Base-by-base conservation (phyloP, 2,329 filamentous ascomycete species). In the Trichoderma gracile region DNA sequence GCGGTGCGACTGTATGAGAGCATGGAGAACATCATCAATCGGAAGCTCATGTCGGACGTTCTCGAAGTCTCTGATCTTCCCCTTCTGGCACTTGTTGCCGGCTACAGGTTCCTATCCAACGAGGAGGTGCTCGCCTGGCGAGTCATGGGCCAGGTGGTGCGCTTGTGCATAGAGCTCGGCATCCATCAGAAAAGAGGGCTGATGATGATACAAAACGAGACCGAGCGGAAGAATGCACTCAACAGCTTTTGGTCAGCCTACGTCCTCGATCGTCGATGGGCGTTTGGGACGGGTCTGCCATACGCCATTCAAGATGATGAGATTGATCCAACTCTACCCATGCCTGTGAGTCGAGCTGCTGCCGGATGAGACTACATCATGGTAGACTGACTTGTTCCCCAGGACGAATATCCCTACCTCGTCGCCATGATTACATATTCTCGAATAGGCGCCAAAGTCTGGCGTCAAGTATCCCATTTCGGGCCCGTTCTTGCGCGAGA, bases 101-200 rank as follows among this genome's bases (percentile, higher is more conserved):
- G 83, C 23, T 97, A 93, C 75, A 85, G 94, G 68, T 97, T 96
- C 72, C 86, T 96, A 57, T 87, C 86, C 45, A 93, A 94, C 70
- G 91, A 97, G 68, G 93, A 97, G 75, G 84, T 90, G 3, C 83
- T 95, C 59, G 90, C 92, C 0, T 97, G 94, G 89, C 86, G 93
- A 14, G 83, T 95, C 50, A 93, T 96, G 73, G 93, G 93, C 1
- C 84, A 96, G 67, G 90, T 93, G 3, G 86, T 90, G 15, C 85
- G 93, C 5, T 84, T 95, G 74, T 96, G 91, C 67, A 78, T 92
- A 30, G 90, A 93, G 74, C 80, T 96, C 65, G 93, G 93, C 2
- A 81, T 97, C n/a, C 92, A 97, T 78, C 86, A 91, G 47, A 84
- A 86, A 64, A 89, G 92, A 68, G 91, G 89, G 0, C 82, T 96